Evolutionary conservation across 345 rosid species (phyloP).

Genomic region (Acer yangbiense): DNA sequence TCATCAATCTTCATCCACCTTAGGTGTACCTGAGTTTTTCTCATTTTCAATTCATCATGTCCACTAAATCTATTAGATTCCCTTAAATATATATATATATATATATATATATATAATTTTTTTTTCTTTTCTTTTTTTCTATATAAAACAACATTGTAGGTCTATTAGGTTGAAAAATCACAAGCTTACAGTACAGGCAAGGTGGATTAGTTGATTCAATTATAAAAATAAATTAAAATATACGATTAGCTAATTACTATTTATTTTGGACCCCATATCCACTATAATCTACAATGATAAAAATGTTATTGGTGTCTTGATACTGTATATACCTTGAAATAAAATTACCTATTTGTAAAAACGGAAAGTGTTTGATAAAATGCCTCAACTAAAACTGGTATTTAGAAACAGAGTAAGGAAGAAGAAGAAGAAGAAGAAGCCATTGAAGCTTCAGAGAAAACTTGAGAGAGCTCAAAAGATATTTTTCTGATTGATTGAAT

Average conservation of each 20-base stretch:
- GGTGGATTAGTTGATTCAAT: constrained; percentile 9
- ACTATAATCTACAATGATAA: background rate
- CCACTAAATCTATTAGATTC: constrained; percentile 14
- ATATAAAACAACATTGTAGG: background rate
- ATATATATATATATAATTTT: too few relatives aligned
- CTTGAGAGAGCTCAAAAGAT: too few relatives aligned
- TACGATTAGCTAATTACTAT: background rate
- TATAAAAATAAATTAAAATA: background rate
- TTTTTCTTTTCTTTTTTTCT: background rate
- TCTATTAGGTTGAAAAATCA: background rate
- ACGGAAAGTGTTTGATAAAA: too few relatives aligned
- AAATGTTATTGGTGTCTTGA: background rate
- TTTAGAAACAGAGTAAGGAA: rapidly evolving
- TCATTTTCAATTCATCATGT: constrained; percentile 5
- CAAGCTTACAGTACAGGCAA: constrained; percentile 2
- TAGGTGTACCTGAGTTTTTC: background rate
- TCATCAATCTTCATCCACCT: background rate
- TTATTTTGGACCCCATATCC: constrained; percentile 14
- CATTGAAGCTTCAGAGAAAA: too few relatives aligned
- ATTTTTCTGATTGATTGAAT: too few relatives aligned
- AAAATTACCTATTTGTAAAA: background rate
- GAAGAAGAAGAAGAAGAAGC: too few relatives aligned
- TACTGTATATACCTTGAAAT: background rate
- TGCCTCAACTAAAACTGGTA: too few relatives aligned
- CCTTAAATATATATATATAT: too few relatives aligned